Conservation (phyloP, 768 basidiomycete species). For the Termitomyces sp. region DNA sequence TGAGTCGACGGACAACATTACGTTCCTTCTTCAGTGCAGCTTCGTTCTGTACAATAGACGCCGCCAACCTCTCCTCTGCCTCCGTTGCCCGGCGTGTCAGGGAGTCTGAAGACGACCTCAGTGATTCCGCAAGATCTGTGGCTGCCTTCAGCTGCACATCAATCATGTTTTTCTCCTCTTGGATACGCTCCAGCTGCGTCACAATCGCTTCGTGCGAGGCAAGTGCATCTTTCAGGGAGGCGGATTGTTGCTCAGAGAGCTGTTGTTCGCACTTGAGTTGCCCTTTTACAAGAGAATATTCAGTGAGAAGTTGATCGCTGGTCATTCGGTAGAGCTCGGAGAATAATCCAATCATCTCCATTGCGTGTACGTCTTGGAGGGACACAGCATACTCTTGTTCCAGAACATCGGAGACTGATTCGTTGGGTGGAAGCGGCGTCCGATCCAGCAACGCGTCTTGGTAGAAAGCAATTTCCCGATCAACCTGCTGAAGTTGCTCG, state of each 20-base stretch:
- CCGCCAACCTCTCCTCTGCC: conserved; percentile 23
- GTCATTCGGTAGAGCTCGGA: conserved; percentile 34
- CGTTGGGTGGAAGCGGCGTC: neutral
- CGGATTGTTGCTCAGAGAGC: conserved; percentile 26
- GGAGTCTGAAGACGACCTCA: conserved; percentile 17
- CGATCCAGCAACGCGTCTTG: neutral
- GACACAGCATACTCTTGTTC: conserved; percentile 4
- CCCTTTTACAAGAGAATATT: conserved; percentile 23
- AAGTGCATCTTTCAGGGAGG: conserved; percentile 36
- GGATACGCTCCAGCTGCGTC: conserved; percentile 35
- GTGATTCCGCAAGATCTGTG: conserved; percentile 17
- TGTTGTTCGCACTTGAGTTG: conserved; percentile 24
- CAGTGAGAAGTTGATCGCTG: conserved; percentile 30
- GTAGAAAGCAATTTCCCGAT: conserved; percentile 29
- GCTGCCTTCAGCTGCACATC: conserved; percentile 18
- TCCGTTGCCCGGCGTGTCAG: conserved; percentile 17
- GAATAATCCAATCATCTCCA: conserved; percentile 16
- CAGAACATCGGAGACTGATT: neutral
- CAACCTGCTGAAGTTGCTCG: conserved; percentile 27
- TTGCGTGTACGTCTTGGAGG: conserved; percentile 1
- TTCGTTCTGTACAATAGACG: conserved; percentile 26
- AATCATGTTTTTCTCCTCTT: conserved; percentile 27
- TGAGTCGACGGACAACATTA: conserved; percentile 43
- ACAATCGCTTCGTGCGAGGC: conserved; percentile 39
- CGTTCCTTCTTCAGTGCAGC: conserved; percentile 41